Evolutionary conservation across 441 rosid genomes (phyloP), one percentile per base, ranked within the genome.

Genomic region (Mallotus japonicus): DNA sequence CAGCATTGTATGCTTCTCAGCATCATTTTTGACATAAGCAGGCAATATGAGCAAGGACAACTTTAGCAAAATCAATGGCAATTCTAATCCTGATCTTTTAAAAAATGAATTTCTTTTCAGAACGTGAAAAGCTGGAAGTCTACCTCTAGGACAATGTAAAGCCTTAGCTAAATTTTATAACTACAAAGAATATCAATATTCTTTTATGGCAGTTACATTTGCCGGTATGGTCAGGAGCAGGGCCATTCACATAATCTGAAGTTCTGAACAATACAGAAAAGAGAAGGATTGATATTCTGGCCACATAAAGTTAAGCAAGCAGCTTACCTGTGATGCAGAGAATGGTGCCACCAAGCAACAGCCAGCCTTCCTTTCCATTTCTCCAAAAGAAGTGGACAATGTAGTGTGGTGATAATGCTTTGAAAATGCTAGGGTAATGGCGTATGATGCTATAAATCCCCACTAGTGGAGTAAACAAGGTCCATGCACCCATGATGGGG

Each of bases 401-500:
- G 76, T 86, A 87, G 73, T 85, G 81, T 14, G 92, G 90, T 44
- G 87, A 88, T 77, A 88, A 67, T 57, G 42, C 81, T 62, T 89
- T 44, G 87, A 88, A 76, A 88, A 67, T 57, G 42, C 81, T 62
- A 28, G 91, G 91, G 61, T 89, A 89, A 74, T 86, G 74, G 65
- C 44, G 79, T 75, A 85, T 71, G 75, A 89, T 87, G 83, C 86
- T 87, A 66, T 89, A 86, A 68, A 87, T 78, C 63, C 90, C 91
- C 14, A 89, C 86, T 47, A 89, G 75, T 1, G 92, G 94, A 70
- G 93, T 89, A 72, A 72, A 74, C 51, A 87, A 49, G 12, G 90
- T 86, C 94, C 94, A 89, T 4, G 88, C 87, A 22, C 82, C 88
- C 91, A 89, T 89, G 76, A 89, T 83, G 2, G 94, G 90, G 32